Percentiles rank a stretch among this genome's conserved stretches.
phyloP scores from a whole-genome alignment of 768 basidiomycete species.

The Lyophyllum semitale region DNA sequence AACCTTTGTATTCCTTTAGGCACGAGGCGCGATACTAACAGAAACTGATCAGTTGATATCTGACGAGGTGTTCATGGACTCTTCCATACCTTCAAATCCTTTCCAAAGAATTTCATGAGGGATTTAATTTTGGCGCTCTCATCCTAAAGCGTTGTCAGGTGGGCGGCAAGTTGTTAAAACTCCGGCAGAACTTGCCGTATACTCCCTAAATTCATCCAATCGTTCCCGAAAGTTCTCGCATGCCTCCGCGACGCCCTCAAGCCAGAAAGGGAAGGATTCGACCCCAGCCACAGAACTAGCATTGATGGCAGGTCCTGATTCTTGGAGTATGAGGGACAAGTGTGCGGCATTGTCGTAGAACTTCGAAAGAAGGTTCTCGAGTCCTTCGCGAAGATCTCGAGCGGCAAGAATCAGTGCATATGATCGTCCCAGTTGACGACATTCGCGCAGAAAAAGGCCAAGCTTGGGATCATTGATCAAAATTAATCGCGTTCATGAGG shows the following conservation, averaged over 20 bases:
- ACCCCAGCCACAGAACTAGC: background rate
- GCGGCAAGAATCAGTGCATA: conserved; percentile 20
- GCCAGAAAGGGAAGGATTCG: conserved; percentile 6
- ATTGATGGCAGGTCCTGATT: background rate
- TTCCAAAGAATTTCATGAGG: conserved; percentile 10
- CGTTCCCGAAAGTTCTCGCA: conserved; percentile 15
- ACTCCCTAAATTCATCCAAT: conserved; percentile 19
- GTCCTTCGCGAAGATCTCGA: conserved; percentile 12
- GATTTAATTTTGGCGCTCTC: conserved; percentile 15
- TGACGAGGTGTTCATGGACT: background rate
- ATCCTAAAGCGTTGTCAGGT: conserved; percentile 1
- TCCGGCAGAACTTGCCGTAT: conserved; percentile 12
- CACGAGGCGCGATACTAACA: conserved; percentile 17
- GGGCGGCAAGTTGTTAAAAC: background rate
- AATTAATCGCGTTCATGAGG: background rate
- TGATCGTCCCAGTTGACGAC: conserved; percentile 17
- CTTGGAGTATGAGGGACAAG: background rate
- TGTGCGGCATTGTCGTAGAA: conserved; percentile 14
- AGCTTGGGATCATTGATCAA: background rate
- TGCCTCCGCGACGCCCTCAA: conserved; percentile 8
- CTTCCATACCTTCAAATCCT: conserved; percentile 11
- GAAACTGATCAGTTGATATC: background rate
- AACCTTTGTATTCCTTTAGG: conserved; percentile 9
- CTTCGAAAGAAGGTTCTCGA: conserved; percentile 8
- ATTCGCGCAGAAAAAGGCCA: conserved; percentile 1